phyloP scores from a whole-genome alignment of 345 rosid genomes.

The Heritiera littoralis region DNA sequence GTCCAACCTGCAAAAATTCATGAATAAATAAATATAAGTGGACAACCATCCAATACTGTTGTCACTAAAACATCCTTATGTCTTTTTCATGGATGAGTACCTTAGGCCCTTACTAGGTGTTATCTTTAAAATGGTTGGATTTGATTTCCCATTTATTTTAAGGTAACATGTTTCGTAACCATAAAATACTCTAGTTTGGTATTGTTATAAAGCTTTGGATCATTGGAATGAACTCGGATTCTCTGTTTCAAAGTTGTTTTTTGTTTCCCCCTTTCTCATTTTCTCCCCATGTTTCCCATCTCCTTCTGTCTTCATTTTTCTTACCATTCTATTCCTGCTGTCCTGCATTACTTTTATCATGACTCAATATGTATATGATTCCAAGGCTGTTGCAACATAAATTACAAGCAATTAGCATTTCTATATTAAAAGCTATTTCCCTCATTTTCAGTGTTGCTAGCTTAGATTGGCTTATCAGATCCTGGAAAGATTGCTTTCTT shows the following conservation, averaged over 20 bases:
- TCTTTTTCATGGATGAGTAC: not conserved
- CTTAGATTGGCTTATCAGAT: not conserved
- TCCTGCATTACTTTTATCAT: not conserved
- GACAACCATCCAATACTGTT: conserved; percentile 10
- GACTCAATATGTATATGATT: not conserved
- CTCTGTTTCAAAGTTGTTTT: not conserved
- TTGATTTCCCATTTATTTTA: not conserved
- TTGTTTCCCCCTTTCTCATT: not conserved
- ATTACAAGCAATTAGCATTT: conserved; percentile 1
- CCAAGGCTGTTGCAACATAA: not conserved
- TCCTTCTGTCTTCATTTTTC: not conserved
- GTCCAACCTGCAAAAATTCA: conserved; percentile 72
- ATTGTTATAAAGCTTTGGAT: not conserved
- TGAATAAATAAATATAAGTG: conserved; percentile 18
- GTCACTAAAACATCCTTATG: not conserved
- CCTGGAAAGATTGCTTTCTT: not conserved
- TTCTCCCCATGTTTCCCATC: not conserved
- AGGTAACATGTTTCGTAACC: not conserved
- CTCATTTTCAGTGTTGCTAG: not conserved
- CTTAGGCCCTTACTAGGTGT: not conserved
- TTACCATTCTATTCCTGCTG: not conserved
- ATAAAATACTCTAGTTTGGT: not conserved
- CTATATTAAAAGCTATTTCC: not conserved
- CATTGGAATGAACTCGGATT: not conserved
- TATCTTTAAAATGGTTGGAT: not conserved